A percentile compares a stretch with the other conserved stretches of the same genome.
Conservation (phyloP, 495 filamentous ascomycete species). For the Staphylotrichum longicolle region DNA sequence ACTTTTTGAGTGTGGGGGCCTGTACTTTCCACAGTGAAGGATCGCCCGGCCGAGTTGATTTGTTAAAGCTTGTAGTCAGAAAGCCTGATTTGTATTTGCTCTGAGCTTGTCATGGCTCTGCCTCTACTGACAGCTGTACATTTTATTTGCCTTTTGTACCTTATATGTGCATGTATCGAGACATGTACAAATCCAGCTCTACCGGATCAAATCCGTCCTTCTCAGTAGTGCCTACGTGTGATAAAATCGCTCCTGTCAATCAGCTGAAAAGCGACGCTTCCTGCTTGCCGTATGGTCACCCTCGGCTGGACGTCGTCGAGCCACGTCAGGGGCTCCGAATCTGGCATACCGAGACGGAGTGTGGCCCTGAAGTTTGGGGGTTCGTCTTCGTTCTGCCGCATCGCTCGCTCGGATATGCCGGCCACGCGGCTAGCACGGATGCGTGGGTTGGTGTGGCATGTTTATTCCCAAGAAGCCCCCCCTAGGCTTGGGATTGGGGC, state of each 20-base stretch:
- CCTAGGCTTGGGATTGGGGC: conserved; percentile 2
- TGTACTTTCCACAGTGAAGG: too few species aligned
- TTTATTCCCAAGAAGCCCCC: too few species aligned
- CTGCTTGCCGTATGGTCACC: too few species aligned
- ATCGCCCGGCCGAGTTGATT: too few species aligned
- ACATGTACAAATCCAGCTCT: background rate
- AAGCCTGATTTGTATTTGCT: conserved; percentile 7
- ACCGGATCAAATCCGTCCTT: background rate
- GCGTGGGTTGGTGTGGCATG: background rate
- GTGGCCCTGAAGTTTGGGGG: background rate
- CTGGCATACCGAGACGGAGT: background rate
- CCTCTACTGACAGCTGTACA: background rate
- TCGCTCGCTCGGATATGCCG: background rate
- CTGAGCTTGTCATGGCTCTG: background rate
- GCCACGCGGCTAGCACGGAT: background rate
- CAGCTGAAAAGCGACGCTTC: background rate
- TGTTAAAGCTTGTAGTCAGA: too few species aligned
- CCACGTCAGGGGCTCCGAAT: background rate
- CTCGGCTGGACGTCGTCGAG: background rate
- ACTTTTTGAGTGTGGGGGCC: too few species aligned
- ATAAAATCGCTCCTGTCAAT: background rate
- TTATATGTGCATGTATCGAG: too few species aligned
- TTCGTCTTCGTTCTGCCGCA: background rate
- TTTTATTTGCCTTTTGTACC: too few species aligned
- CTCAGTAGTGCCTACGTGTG: background rate